Conservation (phyloP, 176 grass and related monocot genomes). For the Chrysopogon serrulatus region DNA sequence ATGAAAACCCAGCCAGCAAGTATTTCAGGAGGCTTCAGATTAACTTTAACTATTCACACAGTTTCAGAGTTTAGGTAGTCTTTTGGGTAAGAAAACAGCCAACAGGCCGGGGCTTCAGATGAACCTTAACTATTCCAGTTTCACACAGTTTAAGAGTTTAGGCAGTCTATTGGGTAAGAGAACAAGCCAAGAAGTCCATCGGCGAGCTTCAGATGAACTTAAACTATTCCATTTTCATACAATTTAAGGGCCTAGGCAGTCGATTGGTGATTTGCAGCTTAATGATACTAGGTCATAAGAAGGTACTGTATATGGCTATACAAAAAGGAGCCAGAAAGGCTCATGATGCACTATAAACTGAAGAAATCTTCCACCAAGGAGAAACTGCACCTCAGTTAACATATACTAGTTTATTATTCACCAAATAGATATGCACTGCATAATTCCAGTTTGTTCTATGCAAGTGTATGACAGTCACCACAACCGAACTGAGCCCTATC, state of each 20-base stretch:
- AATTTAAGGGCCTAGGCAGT: background rate
- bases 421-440: background rate
- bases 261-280: background rate
- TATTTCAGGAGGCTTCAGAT: background rate
- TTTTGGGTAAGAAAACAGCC: background rate
- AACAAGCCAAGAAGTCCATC: background rate
- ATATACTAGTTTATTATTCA: background rate
- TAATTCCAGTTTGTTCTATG: background rate
- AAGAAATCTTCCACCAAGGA: background rate
- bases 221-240: background rate
- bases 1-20: background rate
- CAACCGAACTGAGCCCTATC: background rate
- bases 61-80: background rate
- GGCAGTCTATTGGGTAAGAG: background rate
- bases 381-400: background rate
- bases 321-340: background rate
- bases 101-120: background rate
- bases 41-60: background rate
- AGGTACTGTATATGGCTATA: background rate
- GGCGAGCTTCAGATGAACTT: background rate
- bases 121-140: background rate
- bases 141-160: background rate
- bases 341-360: background rate
- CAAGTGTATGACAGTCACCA: background rate
- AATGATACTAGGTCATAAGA: background rate